phyloP scores from a whole-genome alignment of 2,329 filamentous ascomycete species.

The Fusarium sambucinum region DNA sequence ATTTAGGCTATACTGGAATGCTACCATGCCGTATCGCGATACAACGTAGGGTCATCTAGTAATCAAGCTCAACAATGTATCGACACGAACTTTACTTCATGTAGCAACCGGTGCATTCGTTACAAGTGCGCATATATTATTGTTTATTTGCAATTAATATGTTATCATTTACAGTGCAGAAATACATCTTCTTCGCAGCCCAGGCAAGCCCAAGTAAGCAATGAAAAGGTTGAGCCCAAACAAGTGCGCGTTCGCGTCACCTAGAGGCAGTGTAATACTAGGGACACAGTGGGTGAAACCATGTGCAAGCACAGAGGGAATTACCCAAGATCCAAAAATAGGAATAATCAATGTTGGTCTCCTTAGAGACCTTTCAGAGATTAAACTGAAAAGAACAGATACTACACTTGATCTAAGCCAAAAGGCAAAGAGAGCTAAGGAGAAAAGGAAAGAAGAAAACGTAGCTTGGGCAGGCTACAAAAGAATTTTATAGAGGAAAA shows the following conservation, averaged over 20 bases:
- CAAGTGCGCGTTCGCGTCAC: slow-evolving; percentile 32
- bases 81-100: no score
- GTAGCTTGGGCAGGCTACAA: neutral
- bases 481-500: slow-evolving; percentile 3
- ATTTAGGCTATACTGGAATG: neutral
- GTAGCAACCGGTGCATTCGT: no score
- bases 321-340: slow-evolving; percentile 25
- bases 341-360: slow-evolving; percentile 34
- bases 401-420: slow-evolving; percentile 38
- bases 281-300: slow-evolving; percentile 28
- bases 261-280: slow-evolving; percentile 38
- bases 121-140: no score
- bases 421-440: slow-evolving; percentile 36
- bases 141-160: no score
- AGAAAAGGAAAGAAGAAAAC: slow-evolving; percentile 21
- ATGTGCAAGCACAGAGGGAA: slow-evolving; percentile 34
- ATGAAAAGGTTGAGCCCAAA: slow-evolving; percentile 28
- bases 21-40: neutral
- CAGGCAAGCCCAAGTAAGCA: slow-evolving; percentile 16
- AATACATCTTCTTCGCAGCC: slow-evolving; percentile 10
- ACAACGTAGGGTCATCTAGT: neutral
- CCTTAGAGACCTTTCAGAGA: slow-evolving; percentile 35
- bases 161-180: no score
- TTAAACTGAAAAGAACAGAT: slow-evolving; percentile 39
- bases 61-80: no score